Base-by-base conservation (phyloP, 176 grass and related monocot species). In the Themeda triandra region DNA sequence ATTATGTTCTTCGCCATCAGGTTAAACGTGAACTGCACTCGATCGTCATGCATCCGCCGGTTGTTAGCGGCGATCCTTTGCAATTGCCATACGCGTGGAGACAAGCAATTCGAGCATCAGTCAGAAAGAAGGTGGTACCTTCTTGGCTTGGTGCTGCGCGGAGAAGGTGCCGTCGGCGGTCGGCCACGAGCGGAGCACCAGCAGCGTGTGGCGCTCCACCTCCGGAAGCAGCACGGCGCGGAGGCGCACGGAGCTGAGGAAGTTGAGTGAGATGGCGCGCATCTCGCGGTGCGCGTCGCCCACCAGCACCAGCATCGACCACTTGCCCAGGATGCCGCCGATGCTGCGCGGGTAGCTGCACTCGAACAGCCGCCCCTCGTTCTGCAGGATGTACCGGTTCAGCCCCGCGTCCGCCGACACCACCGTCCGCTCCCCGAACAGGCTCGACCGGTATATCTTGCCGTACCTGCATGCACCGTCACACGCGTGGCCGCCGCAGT, bases 271-370 rank as follows among this genome's bases (percentile, higher is more conserved):
- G 85, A 96, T 92, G 68, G 82, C 76, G n/a, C 91, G 82, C 93
- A 96, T 98, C 85, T 96, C 87, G 11, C 88, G 76, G 75, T 98
- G 96, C 29, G 88, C 86, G 68, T 95, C 89, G 23, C 96, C 96
- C 0, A 92, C 83, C 12, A 96, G 83, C 17, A 98, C 93, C 4
- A 98, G 78, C 96, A 96, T 94, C 0, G 96, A 98, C 91, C 89
- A 96, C 89, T 98, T 98, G 12, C 96, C 96, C 19, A 98, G 78
- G 70, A 98, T 98, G 56, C 89, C 88, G 39, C 91, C 87, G 80
- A 98, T 96, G 93, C 96, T 98, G 65, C 83, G 89, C 21, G 96
- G 96, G 91, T 96, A 98, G 86, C 93, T 94, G 69, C 93, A 94
- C 91, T 98, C 91, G 68, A 98, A 98, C 80, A 88, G 88, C 49